Conservation (phyloP, 2,329 filamentous ascomycete genomes). For the Dryadomyces quercus-mongolicae region DNA sequence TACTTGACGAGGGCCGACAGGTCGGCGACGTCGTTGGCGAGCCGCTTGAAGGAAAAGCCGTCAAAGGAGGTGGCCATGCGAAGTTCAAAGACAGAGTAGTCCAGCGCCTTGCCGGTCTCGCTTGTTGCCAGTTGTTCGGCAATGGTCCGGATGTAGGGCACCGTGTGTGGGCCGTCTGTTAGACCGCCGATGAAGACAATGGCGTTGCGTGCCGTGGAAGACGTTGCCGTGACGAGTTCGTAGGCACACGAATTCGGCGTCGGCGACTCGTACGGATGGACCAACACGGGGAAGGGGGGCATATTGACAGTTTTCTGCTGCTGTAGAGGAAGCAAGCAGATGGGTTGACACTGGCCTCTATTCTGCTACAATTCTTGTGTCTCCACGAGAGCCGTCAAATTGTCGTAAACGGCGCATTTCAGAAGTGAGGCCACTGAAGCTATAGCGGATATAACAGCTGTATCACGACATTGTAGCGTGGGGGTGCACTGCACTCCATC, state of each 20-base stretch:
- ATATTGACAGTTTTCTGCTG: neutral
- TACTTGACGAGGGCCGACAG: constrained; percentile 40
- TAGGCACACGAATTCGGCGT: constrained; percentile 14
- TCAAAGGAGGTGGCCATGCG: constrained; percentile 41
- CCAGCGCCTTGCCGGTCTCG: constrained; percentile 20
- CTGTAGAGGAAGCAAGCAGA: too few species aligned
- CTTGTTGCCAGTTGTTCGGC: constrained; percentile 27
- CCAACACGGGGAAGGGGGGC: constrained; percentile 13
- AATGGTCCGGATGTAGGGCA: constrained; percentile 41
- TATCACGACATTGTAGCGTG: too few species aligned
- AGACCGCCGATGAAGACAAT: constrained; percentile 61
- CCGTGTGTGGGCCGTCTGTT: constrained; percentile 54
- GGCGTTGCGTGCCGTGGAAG: constrained; percentile 31
- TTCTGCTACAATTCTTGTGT: too few species aligned
- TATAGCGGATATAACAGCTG: too few species aligned
- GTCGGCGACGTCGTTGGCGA: constrained; percentile 41
- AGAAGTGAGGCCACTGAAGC: too few species aligned
- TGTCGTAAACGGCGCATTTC: too few species aligned
- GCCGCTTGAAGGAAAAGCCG: constrained; percentile 37
- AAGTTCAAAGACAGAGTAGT: constrained; percentile 44
- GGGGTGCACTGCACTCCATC: too few species aligned
- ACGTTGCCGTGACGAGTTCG: constrained; percentile 12
- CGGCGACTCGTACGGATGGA: constrained; percentile 16
- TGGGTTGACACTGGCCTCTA: too few species aligned
- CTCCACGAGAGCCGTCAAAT: too few species aligned